Evolutionary conservation across 306 rosid genomes (phyloP).

Genomic region (Medicago arabica): DNA sequence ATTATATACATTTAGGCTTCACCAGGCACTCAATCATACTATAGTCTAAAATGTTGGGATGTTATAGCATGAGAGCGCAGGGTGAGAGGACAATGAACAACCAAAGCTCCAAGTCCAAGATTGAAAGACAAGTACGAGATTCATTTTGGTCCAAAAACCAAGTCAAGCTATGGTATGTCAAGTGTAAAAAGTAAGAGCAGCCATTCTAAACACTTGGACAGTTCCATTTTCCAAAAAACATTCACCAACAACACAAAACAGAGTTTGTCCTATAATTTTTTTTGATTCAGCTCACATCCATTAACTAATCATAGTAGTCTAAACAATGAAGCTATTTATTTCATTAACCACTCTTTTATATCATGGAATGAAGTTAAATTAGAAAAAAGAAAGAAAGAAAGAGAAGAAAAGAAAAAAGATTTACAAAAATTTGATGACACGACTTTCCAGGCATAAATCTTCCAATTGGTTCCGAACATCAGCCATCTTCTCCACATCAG

Average conservation of each 20-base stretch:
- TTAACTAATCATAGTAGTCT: neutral
- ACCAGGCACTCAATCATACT: neutral
- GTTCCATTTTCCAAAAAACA: too few relatives aligned
- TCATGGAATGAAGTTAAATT: neutral
- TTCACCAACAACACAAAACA: neutral
- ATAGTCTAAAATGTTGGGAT: neutral
- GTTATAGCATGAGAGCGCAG: neutral
- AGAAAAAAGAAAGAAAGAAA: neutral
- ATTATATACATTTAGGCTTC: neutral
- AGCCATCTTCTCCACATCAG: conserved; percentile 14
- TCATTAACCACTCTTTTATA: neutral
- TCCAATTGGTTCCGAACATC: conserved; percentile 23
- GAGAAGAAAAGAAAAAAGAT: neutral
- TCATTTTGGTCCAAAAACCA: too few relatives aligned
- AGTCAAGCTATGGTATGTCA: too few relatives aligned
- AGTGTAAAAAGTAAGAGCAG: too few relatives aligned
- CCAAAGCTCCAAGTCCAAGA: too few relatives aligned
- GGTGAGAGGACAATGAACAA: neutral
- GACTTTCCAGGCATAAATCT: neutral
- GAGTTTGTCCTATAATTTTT: neutral
- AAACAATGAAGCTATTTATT: neutral
- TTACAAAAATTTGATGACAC: conserved; percentile 18
- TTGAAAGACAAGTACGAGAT: too few relatives aligned
- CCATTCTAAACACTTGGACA: too few relatives aligned
- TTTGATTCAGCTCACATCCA: neutral